Conservation (phyloP, 2,329 filamentous ascomycete genomes). For the Xylariaceae sp. region DNA sequence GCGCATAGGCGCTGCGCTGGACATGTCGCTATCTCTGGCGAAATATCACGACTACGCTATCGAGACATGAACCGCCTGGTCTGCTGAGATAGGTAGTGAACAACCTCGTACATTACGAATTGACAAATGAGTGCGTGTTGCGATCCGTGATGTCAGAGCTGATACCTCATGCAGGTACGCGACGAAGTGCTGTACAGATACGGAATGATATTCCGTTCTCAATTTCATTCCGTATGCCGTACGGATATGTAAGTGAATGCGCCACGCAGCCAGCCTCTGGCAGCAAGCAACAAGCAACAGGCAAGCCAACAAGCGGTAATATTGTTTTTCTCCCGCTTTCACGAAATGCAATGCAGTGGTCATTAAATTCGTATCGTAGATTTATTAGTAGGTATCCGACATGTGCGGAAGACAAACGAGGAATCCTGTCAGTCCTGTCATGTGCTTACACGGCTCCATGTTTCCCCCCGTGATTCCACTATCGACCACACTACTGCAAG, state of each 20-base stretch:
- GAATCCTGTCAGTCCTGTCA: background rate
- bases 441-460: background rate
- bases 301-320: background rate
- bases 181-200: background rate
- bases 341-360: background rate
- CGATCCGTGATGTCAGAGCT: no score
- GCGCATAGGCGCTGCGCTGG: no score
- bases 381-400: no score
- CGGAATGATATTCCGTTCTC: background rate
- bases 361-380: background rate
- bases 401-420: background rate
- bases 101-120: background rate
- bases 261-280: background rate
- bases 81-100: no score
- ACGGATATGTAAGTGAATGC: background rate
- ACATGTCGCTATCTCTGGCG: no score
- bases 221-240: background rate
- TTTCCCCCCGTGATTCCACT: background rate
- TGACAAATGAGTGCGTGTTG: background rate
- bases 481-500: slow-evolving; percentile 15
- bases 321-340: background rate
- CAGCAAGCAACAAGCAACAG: no score
- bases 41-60: no score
- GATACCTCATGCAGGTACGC: background rate
- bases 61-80: no score